Evolutionary conservation across 768 basidiomycete species (phyloP).

Genomic region (Auriscalpium orientale): DNA sequence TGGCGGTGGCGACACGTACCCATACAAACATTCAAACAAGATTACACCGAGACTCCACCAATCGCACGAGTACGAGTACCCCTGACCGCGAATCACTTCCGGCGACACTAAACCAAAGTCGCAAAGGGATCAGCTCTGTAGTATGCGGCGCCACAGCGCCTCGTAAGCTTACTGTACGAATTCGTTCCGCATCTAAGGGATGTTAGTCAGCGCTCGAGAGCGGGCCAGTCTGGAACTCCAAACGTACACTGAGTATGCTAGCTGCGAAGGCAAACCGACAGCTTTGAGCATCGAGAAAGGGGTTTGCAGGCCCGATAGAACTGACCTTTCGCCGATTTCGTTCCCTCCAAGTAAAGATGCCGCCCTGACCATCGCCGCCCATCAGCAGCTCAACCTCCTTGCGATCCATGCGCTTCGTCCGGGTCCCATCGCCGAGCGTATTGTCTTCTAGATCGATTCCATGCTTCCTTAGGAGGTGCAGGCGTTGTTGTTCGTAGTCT

Average conservation of each 20-base stretch:
- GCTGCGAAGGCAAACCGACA: slow-evolving; percentile 30
- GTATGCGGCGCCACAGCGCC: slow-evolving; percentile 12
- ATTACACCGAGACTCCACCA: slow-evolving; percentile 99
- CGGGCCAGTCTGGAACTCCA: no score
- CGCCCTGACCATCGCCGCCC: slow-evolving; percentile 73
- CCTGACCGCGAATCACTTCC: slow-evolving; percentile 84
- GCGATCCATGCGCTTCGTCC: slow-evolving; percentile 72
- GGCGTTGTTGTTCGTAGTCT: slow-evolving; percentile 94
- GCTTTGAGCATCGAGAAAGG: not conserved
- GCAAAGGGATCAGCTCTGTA: slow-evolving; percentile 4
- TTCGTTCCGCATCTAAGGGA: slow-evolving; percentile 69
- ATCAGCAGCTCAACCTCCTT: slow-evolving; percentile 79
- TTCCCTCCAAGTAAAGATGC: slow-evolving; percentile 93
- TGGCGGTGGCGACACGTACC: slow-evolving; percentile 39
- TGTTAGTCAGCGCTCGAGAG: slow-evolving; percentile 17
- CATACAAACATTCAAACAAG: slow-evolving; percentile 92
- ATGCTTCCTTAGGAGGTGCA: slow-evolving; percentile 82
- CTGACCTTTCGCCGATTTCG: slow-evolving; percentile 84
- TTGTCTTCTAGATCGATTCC: slow-evolving; percentile 91
- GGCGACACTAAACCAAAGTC: slow-evolving; percentile 60
- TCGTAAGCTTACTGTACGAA: slow-evolving; percentile 65
- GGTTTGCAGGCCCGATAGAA: slow-evolving; percentile 22
- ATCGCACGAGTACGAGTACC: slow-evolving; percentile 91
- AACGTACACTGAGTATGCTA: slow-evolving; percentile 84
- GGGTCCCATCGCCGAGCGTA: slow-evolving; percentile 57